phyloP scores from a whole-genome alignment of 2,329 filamentous ascomycete species.

The Conoideocrella luteorostrata region DNA sequence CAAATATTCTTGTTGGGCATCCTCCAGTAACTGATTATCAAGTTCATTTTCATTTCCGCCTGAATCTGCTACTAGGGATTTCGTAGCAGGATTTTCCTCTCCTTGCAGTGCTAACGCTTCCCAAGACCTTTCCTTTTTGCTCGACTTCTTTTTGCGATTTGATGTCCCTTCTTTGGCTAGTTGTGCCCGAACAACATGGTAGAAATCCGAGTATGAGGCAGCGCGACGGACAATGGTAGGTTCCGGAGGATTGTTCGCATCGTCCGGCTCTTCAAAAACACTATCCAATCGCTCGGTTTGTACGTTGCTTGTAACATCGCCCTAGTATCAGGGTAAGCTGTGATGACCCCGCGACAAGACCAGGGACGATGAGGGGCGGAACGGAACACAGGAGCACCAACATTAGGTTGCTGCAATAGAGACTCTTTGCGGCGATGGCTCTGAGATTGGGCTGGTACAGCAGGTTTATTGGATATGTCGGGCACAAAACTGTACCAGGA shows the following conservation, averaged over 20 bases:
- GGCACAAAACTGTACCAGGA: slow-evolving; percentile 76
- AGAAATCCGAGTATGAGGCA: slow-evolving; percentile 72
- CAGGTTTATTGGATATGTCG: slow-evolving; percentile 47
- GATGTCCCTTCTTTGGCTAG: slow-evolving; percentile 42
- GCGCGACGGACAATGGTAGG: slow-evolving; percentile 60
- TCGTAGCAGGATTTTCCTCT: slow-evolving; percentile 18
- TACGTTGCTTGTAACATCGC: slow-evolving; percentile 40
- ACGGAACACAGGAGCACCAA: slow-evolving; percentile 28
- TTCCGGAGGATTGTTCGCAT: slow-evolving; percentile 55
- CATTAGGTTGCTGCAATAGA: slow-evolving; percentile 60
- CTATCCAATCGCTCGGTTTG: slow-evolving; percentile 52
- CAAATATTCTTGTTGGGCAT: slow-evolving; percentile 81
- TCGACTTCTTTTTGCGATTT: slow-evolving; percentile 31
- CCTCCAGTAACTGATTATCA: slow-evolving; percentile 65
- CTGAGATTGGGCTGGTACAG: slow-evolving; percentile 34
- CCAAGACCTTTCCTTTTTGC: slow-evolving; percentile 37
- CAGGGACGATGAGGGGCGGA: slow-evolving; percentile 4
- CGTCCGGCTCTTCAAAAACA: slow-evolving; percentile 50
- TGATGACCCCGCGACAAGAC: not conserved
- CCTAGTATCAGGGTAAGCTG: slow-evolving; percentile 36
- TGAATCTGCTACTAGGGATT: slow-evolving; percentile 3
- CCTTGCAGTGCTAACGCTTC: slow-evolving; percentile 38
- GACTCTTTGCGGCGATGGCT: slow-evolving; percentile 63
- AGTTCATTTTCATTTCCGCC: slow-evolving; percentile 33
- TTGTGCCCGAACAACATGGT: slow-evolving; percentile 54